Base-by-base conservation (phyloP, 495 filamentous ascomycete genomes). In the Glarea lozoyensis region DNA sequence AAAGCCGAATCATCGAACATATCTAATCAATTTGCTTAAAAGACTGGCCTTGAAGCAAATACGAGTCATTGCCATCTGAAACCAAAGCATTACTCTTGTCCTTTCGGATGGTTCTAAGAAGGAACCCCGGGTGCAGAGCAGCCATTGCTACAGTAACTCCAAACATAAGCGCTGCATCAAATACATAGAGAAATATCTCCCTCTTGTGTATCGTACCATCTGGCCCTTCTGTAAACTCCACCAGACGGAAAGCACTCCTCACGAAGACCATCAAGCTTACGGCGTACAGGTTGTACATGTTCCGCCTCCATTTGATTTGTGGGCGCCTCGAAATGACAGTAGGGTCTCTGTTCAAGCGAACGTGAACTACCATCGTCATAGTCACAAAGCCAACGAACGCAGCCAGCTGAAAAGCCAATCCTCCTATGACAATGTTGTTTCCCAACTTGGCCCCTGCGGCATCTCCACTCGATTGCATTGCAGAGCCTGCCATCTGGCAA, bases 171-270 rank as follows among this genome's bases (percentile, higher is more conserved):
- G 34, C 40, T 35, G 27, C 46, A 52, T 52, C 49, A 33, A 50
- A 57, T 27, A 48, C 17, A 43, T 57, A 48, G 6, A 50, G 21
- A 23, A 46, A 40, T 13, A 25, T 17, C 32, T 56, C 53, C 30
- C 47, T 42, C 21, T 23, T 38, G n/a, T 21, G 21, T 32, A 54
- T 46, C 10, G 34, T 50, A 15, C 75, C 72, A n/a, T 58, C 53
- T 37, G 62, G 59, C 0, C 78, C 75, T 46, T 72, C 55, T 0
- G 68, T 15, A 37, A 76, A 82, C 56, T 82, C 79, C 5, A 74
- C 61, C 9, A 75, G 62, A 15, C 79, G 67, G 45, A 79, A 65
- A 4, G 79, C 40, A 11, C 65, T 72, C 11, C 80, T 67, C 0
- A 80, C 43, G 38, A 82, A 53, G 41, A 83, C 79, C 6, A 81